Evolutionary conservation across 441 rosid species (phyloP).

Genomic region (Rhodomyrtus psidioides): DNA sequence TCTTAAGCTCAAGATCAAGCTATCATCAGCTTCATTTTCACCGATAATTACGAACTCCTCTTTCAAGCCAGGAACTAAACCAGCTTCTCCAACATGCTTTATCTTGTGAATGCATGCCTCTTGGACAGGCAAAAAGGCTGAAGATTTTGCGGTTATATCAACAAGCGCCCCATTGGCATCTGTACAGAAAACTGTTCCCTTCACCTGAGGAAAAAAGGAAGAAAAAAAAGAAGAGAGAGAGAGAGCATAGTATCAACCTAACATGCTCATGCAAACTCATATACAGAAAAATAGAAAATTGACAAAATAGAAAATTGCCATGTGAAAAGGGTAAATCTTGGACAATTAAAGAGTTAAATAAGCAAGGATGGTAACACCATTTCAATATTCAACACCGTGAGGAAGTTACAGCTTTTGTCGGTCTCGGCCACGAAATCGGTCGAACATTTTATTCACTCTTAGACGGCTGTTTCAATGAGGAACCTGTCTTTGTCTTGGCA

Average conservation of each 20-base stretch:
- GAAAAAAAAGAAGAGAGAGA: too few relatives aligned
- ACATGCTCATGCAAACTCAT: neutral
- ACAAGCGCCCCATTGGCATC: conserved; percentile 76
- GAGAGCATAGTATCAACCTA: neutral
- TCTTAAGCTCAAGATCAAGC: conserved; percentile 75
- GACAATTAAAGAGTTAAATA: neutral
- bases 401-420: neutral
- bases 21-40: conserved; percentile 72
- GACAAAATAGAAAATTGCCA: neutral
- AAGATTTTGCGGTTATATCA: conserved; percentile 79
- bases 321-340: neutral
- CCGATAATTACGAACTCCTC: conserved; percentile 85
- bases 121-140: conserved; percentile 71
- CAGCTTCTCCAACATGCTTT: conserved; percentile 74
- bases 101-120: conserved; percentile 77
- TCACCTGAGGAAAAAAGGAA: conserved; percentile 36
- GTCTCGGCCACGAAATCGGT: neutral
- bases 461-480: neutral
- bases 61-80: conserved; percentile 76
- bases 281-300: neutral
- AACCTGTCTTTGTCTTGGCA: neutral
- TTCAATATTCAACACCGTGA: neutral
- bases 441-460: neutral
- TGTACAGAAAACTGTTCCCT: conserved; percentile 66
- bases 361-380: neutral